These are phyloP conservation scores for Platanthera guangdongensis DNA, from an alignment of 106 monocot species.

Conservation along the genomic window DNA sequence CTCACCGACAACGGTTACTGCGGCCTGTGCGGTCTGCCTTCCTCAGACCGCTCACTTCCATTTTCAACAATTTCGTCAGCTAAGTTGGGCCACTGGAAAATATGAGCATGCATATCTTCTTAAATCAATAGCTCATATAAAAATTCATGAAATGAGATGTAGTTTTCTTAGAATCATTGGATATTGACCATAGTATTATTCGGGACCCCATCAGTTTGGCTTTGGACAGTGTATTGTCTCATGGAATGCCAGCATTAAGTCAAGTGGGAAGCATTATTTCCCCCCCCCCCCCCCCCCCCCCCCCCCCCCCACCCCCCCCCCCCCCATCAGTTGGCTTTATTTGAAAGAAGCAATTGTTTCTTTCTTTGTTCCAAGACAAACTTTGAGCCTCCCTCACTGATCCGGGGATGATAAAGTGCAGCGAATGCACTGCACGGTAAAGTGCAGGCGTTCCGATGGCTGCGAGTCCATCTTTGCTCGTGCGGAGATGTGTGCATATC, in stretches of 20 bases:
- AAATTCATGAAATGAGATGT: not conserved
- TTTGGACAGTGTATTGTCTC: slow-evolving; percentile 3
- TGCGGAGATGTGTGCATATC: too few species aligned
- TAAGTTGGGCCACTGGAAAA: not conserved
- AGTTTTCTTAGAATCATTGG: not conserved
- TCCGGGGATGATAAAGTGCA: too few species aligned
- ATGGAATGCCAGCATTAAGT: not conserved
- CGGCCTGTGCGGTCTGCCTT: too few species aligned
- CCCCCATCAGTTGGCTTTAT: not conserved
- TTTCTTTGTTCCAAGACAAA: not conserved
- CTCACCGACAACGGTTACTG: too few species aligned
- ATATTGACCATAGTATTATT: not conserved
- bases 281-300: too few species aligned
- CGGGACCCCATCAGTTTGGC: not conserved
- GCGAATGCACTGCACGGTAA: too few species aligned
- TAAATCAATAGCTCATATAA: not conserved
- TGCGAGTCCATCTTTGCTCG: too few species aligned
- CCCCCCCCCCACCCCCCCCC: too few species aligned
- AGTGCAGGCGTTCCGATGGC: too few species aligned
- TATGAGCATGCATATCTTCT: not conserved
- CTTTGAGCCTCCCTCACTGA: not conserved
- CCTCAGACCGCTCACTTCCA: too few species aligned
- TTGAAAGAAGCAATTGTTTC: not conserved
- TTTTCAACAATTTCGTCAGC: too few species aligned
- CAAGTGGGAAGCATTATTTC: not conserved